These are phyloP conservation scores for Thielaviopsis euricoi DNA, from an alignment of 2,329 filamentous ascomycete species.

Conservation along the genomic window DNA sequence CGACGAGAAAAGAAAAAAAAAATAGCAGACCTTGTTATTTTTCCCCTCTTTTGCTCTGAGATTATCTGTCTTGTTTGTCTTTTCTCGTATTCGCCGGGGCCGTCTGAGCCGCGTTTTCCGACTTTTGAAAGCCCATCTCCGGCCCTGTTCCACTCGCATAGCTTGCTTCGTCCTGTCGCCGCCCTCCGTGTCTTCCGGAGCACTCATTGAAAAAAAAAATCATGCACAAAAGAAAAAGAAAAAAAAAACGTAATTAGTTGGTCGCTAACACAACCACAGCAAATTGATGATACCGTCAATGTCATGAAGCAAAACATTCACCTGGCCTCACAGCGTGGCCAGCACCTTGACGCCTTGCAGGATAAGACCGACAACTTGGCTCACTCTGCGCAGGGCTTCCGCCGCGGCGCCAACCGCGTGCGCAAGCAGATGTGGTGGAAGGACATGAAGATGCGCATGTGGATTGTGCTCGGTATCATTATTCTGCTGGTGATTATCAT, in stretches of 20 bases:
- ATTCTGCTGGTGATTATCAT: slow-evolving; percentile 88
- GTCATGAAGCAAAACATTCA: slow-evolving; percentile 97
- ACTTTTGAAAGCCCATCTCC: no score
- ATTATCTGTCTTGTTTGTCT: not conserved
- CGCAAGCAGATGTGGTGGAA: slow-evolving; percentile 99
- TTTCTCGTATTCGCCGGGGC: not conserved
- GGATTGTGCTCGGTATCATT: slow-evolving; percentile 79
- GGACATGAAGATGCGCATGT: slow-evolving; percentile 99
- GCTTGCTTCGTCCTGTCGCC: no score
- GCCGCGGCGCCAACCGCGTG: slow-evolving; percentile 87
- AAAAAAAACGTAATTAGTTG: no score
- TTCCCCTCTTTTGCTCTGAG: not conserved
- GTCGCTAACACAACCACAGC: slow-evolving; percentile 33
- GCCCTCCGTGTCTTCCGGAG: no score
- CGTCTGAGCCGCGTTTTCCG: no score
- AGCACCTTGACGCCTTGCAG: slow-evolving; percentile 71
- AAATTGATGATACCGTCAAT: slow-evolving; percentile 92
- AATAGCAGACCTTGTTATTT: not conserved
- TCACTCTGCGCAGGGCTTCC: slow-evolving; percentile 85
- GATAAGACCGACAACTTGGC: slow-evolving; percentile 93
- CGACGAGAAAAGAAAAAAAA: not conserved
- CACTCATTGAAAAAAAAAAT: no score
- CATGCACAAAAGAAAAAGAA: not conserved
- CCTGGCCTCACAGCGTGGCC: slow-evolving; percentile 86
- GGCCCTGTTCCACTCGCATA: not conserved